These are phyloP conservation scores for Naegleria lovaniensis DNA, from an alignment of 208 protist species.

Conservation along the genomic window DNA sequence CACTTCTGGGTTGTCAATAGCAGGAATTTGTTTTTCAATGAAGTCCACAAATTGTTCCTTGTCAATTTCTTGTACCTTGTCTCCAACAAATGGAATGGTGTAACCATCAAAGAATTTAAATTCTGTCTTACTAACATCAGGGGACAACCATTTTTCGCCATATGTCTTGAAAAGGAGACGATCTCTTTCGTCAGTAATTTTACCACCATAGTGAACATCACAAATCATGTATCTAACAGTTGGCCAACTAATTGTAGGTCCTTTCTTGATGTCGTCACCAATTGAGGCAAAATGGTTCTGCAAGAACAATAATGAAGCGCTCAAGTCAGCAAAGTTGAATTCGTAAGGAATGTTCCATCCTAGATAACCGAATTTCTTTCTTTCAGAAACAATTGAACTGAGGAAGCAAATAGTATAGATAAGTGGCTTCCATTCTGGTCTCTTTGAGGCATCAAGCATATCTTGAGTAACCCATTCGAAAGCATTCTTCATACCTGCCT, in stretches of 20 bases:
- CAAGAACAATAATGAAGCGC: slow-evolving; percentile 81
- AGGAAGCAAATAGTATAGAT: slow-evolving; percentile 84
- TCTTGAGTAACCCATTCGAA: slow-evolving; percentile 92
- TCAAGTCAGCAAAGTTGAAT: slow-evolving; percentile 72
- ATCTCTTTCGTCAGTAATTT: slow-evolving; percentile 97
- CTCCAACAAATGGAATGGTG: slow-evolving; percentile 37
- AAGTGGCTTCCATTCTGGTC: slow-evolving; percentile 88
- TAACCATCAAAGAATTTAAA: slow-evolving; percentile 53
- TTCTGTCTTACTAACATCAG: slow-evolving; percentile 75
- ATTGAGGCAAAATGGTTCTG: slow-evolving; percentile 95
- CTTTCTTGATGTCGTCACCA: slow-evolving; percentile 79
- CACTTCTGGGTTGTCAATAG: slow-evolving; percentile 89
- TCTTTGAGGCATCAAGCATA: slow-evolving; percentile 86
- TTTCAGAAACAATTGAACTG: slow-evolving; percentile 69
- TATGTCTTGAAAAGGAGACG: slow-evolving; percentile 93
- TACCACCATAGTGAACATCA: slow-evolving; percentile 97
- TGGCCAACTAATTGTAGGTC: slow-evolving; percentile 71
- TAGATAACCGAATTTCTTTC: slow-evolving; percentile 73
- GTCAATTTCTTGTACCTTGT: slow-evolving; percentile 15
- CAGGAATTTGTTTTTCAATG: slow-evolving; percentile 83
- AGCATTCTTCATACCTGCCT: slow-evolving; percentile 87
- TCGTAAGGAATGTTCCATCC: slow-evolving; percentile 81
- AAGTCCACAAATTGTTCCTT: slow-evolving; percentile 55
- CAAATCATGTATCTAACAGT: slow-evolving; percentile 94
- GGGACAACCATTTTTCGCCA: slow-evolving; percentile 82